Evolutionary conservation across 331 rosid genomes (phyloP).

Genomic region (Pyrus hybrid): DNA sequence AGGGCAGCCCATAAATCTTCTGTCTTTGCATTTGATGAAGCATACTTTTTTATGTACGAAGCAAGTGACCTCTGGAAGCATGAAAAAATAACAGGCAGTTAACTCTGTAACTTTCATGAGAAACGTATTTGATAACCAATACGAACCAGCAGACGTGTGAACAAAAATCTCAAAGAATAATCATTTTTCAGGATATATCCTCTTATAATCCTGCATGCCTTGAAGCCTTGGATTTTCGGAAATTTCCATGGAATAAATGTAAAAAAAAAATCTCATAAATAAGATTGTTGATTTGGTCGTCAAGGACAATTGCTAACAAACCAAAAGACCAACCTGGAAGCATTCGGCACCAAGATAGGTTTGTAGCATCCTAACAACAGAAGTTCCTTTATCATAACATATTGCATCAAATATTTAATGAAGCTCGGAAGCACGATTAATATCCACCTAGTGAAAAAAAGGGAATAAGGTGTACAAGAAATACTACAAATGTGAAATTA

Average conservation of each 20-base stretch:
- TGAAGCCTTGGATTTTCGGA: background rate
- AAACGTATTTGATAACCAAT: background rate
- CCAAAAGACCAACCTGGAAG: slow-evolving; percentile 60
- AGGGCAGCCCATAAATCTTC: slow-evolving; percentile 10
- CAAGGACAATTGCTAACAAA: background rate
- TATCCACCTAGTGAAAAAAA: slow-evolving; percentile 54
- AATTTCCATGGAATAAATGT: background rate
- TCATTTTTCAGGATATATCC: no score
- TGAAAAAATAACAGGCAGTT: background rate
- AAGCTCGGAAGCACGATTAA: slow-evolving; percentile 74
- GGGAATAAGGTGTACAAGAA: no score
- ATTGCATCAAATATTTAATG: slow-evolving; percentile 93
- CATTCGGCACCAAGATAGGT: slow-evolving; percentile 73
- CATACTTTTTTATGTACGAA: slow-evolving; percentile 30
- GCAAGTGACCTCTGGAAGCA: slow-evolving; percentile 41
- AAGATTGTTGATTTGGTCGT: background rate
- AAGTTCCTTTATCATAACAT: slow-evolving; percentile 81
- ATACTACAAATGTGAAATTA: background rate
- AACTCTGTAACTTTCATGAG: background rate
- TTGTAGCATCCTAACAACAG: slow-evolving; percentile 83
- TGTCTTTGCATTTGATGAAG: slow-evolving; percentile 39
- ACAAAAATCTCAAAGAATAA: background rate
- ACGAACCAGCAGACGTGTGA: no score
- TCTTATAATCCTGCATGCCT: background rate
- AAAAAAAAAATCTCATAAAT: background rate